phyloP scores from a whole-genome alignment of 1,284 basidiomycete genomes.

The Farysia itapuensis region DNA sequence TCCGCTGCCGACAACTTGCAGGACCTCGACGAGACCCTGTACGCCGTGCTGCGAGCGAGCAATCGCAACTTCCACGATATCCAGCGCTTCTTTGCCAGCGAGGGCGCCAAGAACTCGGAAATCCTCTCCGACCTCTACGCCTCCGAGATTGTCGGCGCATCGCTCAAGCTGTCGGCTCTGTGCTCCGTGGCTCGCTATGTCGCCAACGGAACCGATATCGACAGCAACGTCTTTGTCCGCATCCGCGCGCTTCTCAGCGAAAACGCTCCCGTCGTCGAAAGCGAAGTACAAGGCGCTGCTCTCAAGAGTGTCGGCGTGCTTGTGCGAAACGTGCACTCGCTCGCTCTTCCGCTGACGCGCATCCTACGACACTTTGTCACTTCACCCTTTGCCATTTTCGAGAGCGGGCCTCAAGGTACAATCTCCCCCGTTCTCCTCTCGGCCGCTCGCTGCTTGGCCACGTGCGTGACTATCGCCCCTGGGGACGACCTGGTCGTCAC shows the following conservation, averaged over 20 bases:
- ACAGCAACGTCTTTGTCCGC: conserved; percentile 71
- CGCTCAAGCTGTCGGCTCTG: conserved; percentile 81
- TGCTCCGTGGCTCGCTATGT: conserved; percentile 75
- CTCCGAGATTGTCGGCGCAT: conserved; percentile 40
- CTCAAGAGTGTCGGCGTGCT: conserved; percentile 76
- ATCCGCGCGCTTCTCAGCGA: conserved; percentile 78
- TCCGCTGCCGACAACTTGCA: conserved; percentile 3
- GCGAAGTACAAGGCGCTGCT: conserved; percentile 80
- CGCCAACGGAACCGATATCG: conserved; percentile 52
- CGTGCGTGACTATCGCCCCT: conserved; percentile 81
- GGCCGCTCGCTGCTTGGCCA: conserved; percentile 82
- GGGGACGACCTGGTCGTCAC: conserved; percentile 90
- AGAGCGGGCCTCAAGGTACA: conserved; percentile 64
- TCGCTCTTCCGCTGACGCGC: conserved; percentile 74
- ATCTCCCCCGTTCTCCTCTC: conserved; percentile 77
- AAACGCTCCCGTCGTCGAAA: conserved; percentile 76
- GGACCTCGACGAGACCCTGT: conserved; percentile 57
- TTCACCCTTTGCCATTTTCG: conserved; percentile 82
- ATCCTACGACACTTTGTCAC: conserved; percentile 86
- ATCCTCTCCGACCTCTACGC: conserved; percentile 43
- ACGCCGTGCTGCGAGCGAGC: conserved; percentile 43
- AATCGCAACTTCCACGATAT: conserved; percentile 50
- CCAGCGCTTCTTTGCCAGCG: conserved; percentile 54
- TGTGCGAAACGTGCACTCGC: conserved; percentile 80
- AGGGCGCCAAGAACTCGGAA: conserved; percentile 33